Evolutionary conservation across 2,329 filamentous ascomycete genomes (phyloP).

Genomic region (Verticillium nubilum): DNA sequence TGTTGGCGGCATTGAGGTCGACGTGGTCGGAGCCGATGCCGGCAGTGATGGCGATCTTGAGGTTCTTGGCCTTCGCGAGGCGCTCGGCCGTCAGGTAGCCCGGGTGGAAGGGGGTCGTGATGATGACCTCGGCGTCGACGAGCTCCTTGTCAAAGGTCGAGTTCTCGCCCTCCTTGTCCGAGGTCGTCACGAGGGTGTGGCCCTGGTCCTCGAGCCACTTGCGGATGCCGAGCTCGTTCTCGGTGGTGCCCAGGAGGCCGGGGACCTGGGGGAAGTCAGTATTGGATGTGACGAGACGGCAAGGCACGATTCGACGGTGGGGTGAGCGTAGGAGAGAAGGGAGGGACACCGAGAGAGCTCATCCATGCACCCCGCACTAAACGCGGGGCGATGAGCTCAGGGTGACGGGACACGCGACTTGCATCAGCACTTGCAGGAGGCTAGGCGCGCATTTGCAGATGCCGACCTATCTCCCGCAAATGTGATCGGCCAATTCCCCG

Average conservation of each 20-base stretch:
- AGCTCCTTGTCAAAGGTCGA: slow-evolving; percentile 94
- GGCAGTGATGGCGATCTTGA: slow-evolving; percentile 94
- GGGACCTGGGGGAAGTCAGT: slow-evolving; percentile 51
- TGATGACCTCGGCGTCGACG: slow-evolving; percentile 96
- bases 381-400: neutral
- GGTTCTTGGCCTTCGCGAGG: slow-evolving; percentile 95
- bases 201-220: slow-evolving; percentile 98
- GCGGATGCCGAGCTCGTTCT: slow-evolving; percentile 96
- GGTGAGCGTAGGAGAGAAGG: neutral
- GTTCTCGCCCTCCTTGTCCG: slow-evolving; percentile 92
- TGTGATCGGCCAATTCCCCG: neutral
- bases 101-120: slow-evolving; percentile 98
- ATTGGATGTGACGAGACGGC: no score
- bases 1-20: slow-evolving; percentile 94
- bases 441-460: slow-evolving; percentile 1
- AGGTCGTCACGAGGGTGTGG: slow-evolving; percentile 94
- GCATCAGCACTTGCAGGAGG: neutral
- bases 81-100: slow-evolving; percentile 96
- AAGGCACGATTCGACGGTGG: no score
- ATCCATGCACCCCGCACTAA: neutral
- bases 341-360: neutral
- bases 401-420: neutral
- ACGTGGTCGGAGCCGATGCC: slow-evolving; percentile 99
- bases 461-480: slow-evolving; percentile 3
- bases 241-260: slow-evolving; percentile 84